These are phyloP conservation scores for Neophaeococcomyces aloes DNA, from an alignment of 2,329 filamentous ascomycete genomes.

Conservation along the genomic window DNA sequence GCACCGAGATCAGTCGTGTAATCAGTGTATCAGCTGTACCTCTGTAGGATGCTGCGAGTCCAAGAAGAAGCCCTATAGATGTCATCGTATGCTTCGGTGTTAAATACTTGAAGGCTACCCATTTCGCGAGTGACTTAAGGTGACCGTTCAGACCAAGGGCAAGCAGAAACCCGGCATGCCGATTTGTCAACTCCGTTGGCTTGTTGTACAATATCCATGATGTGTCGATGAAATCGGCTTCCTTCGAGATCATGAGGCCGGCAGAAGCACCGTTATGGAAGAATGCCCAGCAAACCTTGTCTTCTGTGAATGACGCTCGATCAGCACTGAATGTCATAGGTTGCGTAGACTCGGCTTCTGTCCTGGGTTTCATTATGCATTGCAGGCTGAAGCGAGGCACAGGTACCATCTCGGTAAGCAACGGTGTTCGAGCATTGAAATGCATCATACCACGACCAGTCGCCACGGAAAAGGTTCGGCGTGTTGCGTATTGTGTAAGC, in stretches of 20 bases:
- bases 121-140: constrained; percentile 87
- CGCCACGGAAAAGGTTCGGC: constrained; percentile 78
- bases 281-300: constrained; percentile 97
- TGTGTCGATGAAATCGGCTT: constrained; percentile 88
- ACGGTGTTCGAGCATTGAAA: constrained; percentile 74
- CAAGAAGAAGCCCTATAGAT: constrained; percentile 86
- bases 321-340: constrained; percentile 64
- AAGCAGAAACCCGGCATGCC: constrained; percentile 89
- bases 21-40: constrained; percentile 97
- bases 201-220: constrained; percentile 99
- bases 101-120: constrained; percentile 98
- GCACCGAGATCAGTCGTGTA: constrained; percentile 83
- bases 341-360: constrained; percentile 49
- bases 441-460: constrained; percentile 78
- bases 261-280: constrained; percentile 95
- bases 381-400: constrained; percentile 85
- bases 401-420: constrained; percentile 84
- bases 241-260: constrained; percentile 77
- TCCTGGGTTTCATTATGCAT: constrained; percentile 82
- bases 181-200: constrained; percentile 79
- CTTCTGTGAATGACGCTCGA: constrained; percentile 75
- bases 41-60: constrained; percentile 83
- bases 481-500: constrained; percentile 73
- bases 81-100: constrained; percentile 99
- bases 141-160: constrained; percentile 90